Percentiles rank a stretch among this genome's conserved stretches.
phyloP scores from a whole-genome alignment of 2,329 filamentous ascomycete genomes.

The Diaporthe sp. region DNA sequence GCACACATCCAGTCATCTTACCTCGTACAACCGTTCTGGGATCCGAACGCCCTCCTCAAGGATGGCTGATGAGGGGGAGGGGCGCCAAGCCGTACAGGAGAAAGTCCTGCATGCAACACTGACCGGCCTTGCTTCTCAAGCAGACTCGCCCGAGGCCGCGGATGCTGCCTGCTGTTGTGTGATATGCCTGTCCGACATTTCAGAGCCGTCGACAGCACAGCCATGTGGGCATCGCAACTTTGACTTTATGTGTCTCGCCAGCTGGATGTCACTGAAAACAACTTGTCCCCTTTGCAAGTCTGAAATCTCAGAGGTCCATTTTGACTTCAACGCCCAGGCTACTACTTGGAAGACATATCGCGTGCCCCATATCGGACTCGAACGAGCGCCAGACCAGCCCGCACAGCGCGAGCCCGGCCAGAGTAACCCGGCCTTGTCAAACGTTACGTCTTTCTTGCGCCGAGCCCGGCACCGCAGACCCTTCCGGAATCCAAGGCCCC shows the following conservation, averaged over 20 bases:
- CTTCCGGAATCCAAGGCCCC: neutral
- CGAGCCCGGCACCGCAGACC: conserved; percentile 15
- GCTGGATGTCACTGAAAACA: conserved; percentile 80
- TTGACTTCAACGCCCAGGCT: conserved; percentile 66
- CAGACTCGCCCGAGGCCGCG: conserved; percentile 32
- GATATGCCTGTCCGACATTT: conserved; percentile 84
- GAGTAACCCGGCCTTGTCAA: neutral
- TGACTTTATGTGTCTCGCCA: conserved; percentile 85
- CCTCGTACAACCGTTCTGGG: neutral
- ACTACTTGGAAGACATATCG: conserved; percentile 67
- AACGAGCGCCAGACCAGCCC: conserved; percentile 21
- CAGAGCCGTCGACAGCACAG: conserved; percentile 75
- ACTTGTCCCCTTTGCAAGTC: conserved; percentile 84
- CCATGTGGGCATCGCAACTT: conserved; percentile 86
- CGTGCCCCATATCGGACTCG: conserved; percentile 49
- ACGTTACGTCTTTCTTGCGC: conserved; percentile 5
- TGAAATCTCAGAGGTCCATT: conserved; percentile 67
- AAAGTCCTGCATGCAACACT: conserved; percentile 57
- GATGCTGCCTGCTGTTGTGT: conserved; percentile 70
- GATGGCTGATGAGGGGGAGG: conserved; percentile 28
- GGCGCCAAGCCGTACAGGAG: conserved; percentile 48
- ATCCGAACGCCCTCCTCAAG: neutral
- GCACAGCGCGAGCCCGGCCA: conserved; percentile 28
- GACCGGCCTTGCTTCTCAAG: conserved; percentile 48
- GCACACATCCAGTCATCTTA: neutral